phyloP scores from a whole-genome alignment of 768 basidiomycete genomes.

The Wakefieldia striispora region DNA sequence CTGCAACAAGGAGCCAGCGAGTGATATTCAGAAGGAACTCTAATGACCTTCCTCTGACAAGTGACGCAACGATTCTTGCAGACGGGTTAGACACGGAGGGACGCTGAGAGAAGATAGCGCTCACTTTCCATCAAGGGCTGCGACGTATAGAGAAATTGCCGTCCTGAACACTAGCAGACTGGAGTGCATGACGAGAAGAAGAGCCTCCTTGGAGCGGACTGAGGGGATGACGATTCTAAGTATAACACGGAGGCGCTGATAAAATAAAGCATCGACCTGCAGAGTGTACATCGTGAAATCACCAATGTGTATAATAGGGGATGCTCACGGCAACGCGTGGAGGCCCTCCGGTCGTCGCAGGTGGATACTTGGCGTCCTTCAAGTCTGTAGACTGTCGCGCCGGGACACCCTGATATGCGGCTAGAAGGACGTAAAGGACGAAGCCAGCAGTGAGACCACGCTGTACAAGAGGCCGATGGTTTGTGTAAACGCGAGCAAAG shows the following conservation, averaged over 20 bases:
- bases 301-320: neutral
- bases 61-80: constrained; percentile 85
- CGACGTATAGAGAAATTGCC: constrained; percentile 90
- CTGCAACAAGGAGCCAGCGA: constrained; percentile 87
- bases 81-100: neutral
- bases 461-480: constrained; percentile 71
- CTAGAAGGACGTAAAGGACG: constrained; percentile 64
- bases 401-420: constrained; percentile 59
- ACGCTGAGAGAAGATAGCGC: constrained; percentile 23
- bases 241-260: constrained; percentile 71
- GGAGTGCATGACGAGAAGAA: constrained; percentile 85
- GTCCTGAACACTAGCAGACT: constrained; percentile 87
- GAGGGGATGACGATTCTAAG: constrained; percentile 88
- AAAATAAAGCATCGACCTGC: constrained; percentile 91
- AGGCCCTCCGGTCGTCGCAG: constrained; percentile 39
- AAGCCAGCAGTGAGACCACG: constrained; percentile 66
- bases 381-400: constrained; percentile 39
- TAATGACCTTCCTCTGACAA: constrained; percentile 80
- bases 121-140: constrained; percentile 87
- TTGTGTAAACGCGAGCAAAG: constrained; percentile 52
- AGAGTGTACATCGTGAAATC: neutral
- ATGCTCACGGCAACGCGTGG: constrained; percentile 66
- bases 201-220: constrained; percentile 80
- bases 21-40: constrained; percentile 84
- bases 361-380: constrained; percentile 13